Evolutionary conservation across 257 asterid species (phyloP), one percentile per base, ranked within the genome.

Genomic region (Ilex asprella): DNA sequence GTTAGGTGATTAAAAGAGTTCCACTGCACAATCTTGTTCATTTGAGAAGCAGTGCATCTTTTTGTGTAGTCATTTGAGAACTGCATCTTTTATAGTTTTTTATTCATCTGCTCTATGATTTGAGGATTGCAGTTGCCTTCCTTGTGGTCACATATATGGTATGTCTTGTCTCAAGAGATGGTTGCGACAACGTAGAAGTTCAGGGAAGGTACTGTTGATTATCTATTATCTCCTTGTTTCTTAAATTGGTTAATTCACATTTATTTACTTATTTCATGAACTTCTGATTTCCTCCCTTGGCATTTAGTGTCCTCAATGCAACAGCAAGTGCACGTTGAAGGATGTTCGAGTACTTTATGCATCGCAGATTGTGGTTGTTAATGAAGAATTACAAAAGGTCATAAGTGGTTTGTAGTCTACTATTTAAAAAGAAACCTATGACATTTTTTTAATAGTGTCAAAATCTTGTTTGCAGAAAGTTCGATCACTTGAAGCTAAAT

Each of bases 301-400:
- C 67, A 53, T 79, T 32, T 63, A 92, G 97, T 92, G 99, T 70
- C 99, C 99, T 8, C 99, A 89, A 73, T 92, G 99, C 77, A 92
- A 86, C 62, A 76, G 39, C 73, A 85, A 68, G 70, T 83, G 95
- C 67, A 61, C 75, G 27, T 10, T 82, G 63, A 86, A 82, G 83
- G 85, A 81, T 70, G 78, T 92, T 55, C 79, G 99, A 49, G 68
- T 78, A 32, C 91, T 92, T 70, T 92, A 86, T 71, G 95, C 96
- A 16, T 63, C 91, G 62, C 86, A 66, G 58, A 51, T 92, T 61
- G 85, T 80, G 70, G 85, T 81, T 56, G 63, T 82, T 16, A 96
- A 92, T 39, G 85, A 76, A 59, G 79, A 78, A 72, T 81, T 89
- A 66, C 91, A 85, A 68, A 82, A 86, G 97, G 99, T 92, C 62